These are phyloP conservation scores for Pseudocercospora fuligena DNA, from an alignment of 2,329 filamentous ascomycete species.

Conservation along the genomic window DNA sequence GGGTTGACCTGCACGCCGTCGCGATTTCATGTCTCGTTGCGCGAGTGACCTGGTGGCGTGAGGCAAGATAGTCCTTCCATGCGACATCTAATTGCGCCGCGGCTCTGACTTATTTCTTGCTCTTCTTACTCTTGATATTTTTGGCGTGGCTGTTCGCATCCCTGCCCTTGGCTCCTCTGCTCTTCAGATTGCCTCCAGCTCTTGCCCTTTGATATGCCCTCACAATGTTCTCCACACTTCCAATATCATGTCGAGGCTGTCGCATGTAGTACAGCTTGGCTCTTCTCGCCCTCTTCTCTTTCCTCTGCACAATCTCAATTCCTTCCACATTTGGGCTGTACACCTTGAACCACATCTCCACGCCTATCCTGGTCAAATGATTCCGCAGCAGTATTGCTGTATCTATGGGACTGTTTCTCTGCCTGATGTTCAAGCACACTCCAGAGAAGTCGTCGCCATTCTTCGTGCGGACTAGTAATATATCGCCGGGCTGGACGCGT, in stretches of 20 bases:
- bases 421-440: slow-evolving; percentile 83
- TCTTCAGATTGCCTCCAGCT: slow-evolving; percentile 42
- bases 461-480: slow-evolving; percentile 85
- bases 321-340: slow-evolving; percentile 88
- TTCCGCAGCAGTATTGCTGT: slow-evolving; percentile 86
- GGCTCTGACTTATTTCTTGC: slow-evolving; percentile 13
- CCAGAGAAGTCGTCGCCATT: slow-evolving; percentile 89
- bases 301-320: slow-evolving; percentile 90
- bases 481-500: slow-evolving; percentile 81
- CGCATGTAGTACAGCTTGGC: slow-evolving; percentile 91
- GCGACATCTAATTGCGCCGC: too few relatives aligned
- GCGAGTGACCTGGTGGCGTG: too few relatives aligned
- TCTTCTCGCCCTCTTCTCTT: slow-evolving; percentile 80
- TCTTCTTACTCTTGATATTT: slow-evolving; percentile 40
- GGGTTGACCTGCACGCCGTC: too few relatives aligned
- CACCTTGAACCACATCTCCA: slow-evolving; percentile 98
- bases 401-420: slow-evolving; percentile 74
- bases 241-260: slow-evolving; percentile 83
- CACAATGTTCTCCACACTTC: slow-evolving; percentile 81
- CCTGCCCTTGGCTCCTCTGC: slow-evolving; percentile 34
- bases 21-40: too few relatives aligned
- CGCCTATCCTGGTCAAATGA: slow-evolving; percentile 81
- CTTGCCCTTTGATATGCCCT: slow-evolving; percentile 65
- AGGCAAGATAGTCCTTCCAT: too few relatives aligned
- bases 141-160: slow-evolving; percentile 39